Evolutionary conservation across 768 basidiomycete species (phyloP).

Genomic region (Collybia sp.): DNA sequence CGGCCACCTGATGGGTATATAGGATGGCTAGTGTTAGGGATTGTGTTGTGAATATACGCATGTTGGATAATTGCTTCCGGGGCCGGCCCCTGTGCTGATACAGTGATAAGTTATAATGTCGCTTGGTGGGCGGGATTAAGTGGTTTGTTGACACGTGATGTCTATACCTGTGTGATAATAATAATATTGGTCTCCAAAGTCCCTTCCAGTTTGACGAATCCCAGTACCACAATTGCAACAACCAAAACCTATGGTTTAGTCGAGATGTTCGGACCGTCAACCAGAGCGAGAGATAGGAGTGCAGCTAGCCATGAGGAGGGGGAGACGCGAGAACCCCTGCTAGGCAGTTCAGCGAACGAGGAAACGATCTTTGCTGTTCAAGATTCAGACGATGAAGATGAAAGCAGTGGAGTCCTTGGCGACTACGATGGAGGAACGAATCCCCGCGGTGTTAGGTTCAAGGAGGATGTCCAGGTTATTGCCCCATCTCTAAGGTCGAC

Average conservation of each 20-base stretch:
- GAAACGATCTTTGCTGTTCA: conserved; percentile 52
- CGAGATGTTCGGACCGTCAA: conserved; percentile 8
- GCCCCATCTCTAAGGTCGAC: conserved; percentile 70
- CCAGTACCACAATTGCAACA: no score
- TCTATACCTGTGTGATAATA: no score
- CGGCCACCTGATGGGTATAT: conserved; percentile 10
- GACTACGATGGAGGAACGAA: conserved; percentile 26
- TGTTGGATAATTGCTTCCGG: not conserved
- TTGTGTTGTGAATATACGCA: no score
- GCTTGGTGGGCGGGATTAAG: no score
- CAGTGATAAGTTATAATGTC: no score
- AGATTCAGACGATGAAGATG: conserved; percentile 46
- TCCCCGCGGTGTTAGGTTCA: conserved; percentile 55
- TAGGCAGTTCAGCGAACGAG: conserved; percentile 30
- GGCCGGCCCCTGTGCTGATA: conserved; percentile 1
- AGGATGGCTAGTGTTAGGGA: no score
- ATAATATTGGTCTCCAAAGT: no score
- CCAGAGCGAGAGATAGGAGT: conserved; percentile 21
- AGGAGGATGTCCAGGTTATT: conserved; percentile 66
- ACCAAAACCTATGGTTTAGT: not conserved
- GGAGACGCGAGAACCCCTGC: conserved; percentile 57
- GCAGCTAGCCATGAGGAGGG: conserved; percentile 11
- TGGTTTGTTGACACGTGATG: no score
- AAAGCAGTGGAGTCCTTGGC: conserved; percentile 24
- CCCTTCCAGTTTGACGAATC: no score